A percentile compares a stretch with the other conserved stretches of the same genome.
Evolutionary conservation across 768 basidiomycete species (phyloP).

Genomic region (Holtermanniella nyarrowii): DNA sequence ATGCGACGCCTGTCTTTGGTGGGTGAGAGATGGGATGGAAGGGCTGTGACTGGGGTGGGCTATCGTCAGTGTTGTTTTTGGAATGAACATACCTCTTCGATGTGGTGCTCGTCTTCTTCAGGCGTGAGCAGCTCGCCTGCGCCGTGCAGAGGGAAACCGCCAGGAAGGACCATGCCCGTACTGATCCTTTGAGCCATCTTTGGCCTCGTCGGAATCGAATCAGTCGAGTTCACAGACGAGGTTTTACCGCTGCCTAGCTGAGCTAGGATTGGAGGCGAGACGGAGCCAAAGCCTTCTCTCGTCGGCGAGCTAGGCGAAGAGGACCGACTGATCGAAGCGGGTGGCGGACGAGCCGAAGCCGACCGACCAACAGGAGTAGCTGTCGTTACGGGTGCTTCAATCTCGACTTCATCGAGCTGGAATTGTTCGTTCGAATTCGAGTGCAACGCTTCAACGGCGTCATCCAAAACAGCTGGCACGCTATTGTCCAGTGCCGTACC

Average conservation of each 20-base stretch:
- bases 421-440: conserved; percentile 3
- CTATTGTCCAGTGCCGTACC: conserved; percentile 59
- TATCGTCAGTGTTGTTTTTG: background rate
- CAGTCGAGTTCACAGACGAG: too few relatives aligned
- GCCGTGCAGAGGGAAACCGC: conserved; percentile 20
- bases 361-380: conserved; percentile 12
- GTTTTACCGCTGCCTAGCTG: too few relatives aligned
- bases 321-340: background rate
- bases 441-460: conserved; percentile 61
- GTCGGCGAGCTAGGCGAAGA: background rate
- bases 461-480: conserved; percentile 68
- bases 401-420: conserved; percentile 21
- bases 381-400: conserved; percentile 26
- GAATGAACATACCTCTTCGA: conserved; percentile 9
- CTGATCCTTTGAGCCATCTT: conserved; percentile 11
- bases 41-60: conserved; percentile 15
- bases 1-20: conserved; percentile 29
- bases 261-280: background rate
- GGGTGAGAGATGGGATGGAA: conserved; percentile 21
- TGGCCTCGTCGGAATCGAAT: background rate
- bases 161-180: conserved; percentile 30
- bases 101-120: conserved; percentile 3
- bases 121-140: background rate
- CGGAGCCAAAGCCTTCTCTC: background rate
- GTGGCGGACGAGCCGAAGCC: conserved; percentile 3